Evolutionary conservation across 1,284 basidiomycete genomes (phyloP), one percentile per base, ranked within the genome.

Genomic region (Entoloma clypeatum): DNA sequence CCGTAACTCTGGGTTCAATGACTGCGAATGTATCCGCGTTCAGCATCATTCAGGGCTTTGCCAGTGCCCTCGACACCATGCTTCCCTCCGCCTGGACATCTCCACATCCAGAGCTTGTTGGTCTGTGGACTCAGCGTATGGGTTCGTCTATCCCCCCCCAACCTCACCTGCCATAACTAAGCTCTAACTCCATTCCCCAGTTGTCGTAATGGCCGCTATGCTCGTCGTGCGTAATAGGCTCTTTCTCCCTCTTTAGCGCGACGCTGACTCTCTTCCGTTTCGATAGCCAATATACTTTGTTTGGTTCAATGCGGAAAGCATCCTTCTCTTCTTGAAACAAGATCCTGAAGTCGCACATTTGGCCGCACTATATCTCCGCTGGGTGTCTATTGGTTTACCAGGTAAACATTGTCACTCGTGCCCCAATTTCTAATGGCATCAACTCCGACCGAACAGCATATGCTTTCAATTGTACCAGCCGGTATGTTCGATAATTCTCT

Each of bases 31-130:
- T 75, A 8, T 69, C 71, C 10, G 71, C 66, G 1, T 71, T 74
- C 45, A 71, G 85, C 46, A 81, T 93, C 49, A 73, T 93, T n/a
- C 86, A 89, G 54, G 92, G 92, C 8, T 81, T 95, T 53, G 72
- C 82, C 10, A 86, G 82, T 43, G 85, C 90, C 0, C 74, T 97
- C 19, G 93, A 97, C 56, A 92, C 93, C 0, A 75, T 96, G 55
- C 74, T 97, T 0, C 93, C 93, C 0, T 78, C 86, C 16, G 91
- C 93, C 2, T 97, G 92, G 87, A 93, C 92, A 0, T 90, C 88
- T 7, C 63, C 78, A 2, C 77, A 87, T 28, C 92, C 92, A 0
- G 71, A 83, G 7, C 72, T 91, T 1, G 92, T 97, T 18, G 92
- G 92, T 3, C 71, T 96, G 1, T 95, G 92, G 92, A 71, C 86